Evolutionary conservation across 257 asterid species (phyloP).

Genomic region (Fraxinus americana): DNA sequence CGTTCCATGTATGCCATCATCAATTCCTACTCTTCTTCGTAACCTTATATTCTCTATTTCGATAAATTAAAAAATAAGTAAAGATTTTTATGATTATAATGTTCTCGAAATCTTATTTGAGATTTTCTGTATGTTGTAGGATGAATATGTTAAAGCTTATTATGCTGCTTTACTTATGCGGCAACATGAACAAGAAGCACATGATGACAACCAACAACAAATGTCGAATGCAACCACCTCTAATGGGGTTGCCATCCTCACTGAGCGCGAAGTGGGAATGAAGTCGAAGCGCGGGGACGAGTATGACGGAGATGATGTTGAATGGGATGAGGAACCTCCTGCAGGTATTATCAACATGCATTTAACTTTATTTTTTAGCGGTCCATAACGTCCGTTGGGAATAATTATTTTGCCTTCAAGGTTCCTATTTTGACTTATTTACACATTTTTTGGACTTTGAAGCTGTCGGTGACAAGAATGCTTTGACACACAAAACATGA

Average conservation of each 20-base stretch:
- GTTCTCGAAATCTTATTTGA: background rate
- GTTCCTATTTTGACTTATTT: background rate
- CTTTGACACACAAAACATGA: background rate
- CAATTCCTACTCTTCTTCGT: background rate
- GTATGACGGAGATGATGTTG: constrained; percentile 63
- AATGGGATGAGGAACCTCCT: constrained; percentile 84
- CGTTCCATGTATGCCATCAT: background rate
- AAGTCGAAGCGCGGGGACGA: constrained; percentile 68
- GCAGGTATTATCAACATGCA: constrained; percentile 48
- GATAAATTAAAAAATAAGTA: background rate
- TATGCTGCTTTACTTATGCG: constrained; percentile 72
- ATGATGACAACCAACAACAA: constrained; percentile 48
- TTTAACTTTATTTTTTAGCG: background rate
- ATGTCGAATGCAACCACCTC: constrained; percentile 26
- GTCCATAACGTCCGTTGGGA: background rate
- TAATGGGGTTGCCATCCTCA: constrained; percentile 33
- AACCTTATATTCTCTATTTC: background rate
- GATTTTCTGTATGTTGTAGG: constrained; percentile 42
- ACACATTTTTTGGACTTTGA: background rate
- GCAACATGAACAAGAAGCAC: constrained; percentile 65
- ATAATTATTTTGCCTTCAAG: background rate
- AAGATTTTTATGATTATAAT: background rate
- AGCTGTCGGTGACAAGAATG: background rate
- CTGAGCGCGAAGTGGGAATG: constrained; percentile 81
- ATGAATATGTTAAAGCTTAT: constrained; percentile 83